Evolutionary conservation across 1,139 yeast genomes (phyloP), one percentile per base, ranked within the genome.

Genomic region (Sugiyamaella neomexicana): DNA sequence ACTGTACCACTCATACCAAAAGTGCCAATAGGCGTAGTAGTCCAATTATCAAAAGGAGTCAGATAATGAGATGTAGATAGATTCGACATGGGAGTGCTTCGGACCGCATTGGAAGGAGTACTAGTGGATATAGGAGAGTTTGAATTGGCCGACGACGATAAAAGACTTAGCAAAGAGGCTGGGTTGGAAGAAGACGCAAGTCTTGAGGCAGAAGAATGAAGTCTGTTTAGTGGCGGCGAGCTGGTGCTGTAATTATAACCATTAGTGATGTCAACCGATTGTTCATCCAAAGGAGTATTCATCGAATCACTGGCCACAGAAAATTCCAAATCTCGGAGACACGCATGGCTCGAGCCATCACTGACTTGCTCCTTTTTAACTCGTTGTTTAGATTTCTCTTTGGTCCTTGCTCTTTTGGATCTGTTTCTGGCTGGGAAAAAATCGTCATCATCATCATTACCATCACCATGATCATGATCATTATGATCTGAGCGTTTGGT

Each of bases 31-130:
- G 51, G 45, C 5, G 51, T 47, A 31, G 51, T 17, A 16, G 37
- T 16, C 51, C 51, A 47, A 29, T 15, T 40, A 31, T 47, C 51
- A 31, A 47, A 31, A 10, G 29, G 45, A n/a, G 36, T 16, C 25
- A 39, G 23, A 34, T 39, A 47, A n/a, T 47, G 51, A 38, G 51
- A 23, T 4, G 41, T 23, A 5, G 45, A n/a, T 12, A 31, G 8
- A 6, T 25, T n/a, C 1, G 45, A 9, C n/a, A 32, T 8, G 3
- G 45, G 45, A 12, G 51, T 40, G 34, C 41, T 23, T 20, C 37
- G 27, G 9, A 34, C 8, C 1, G 16, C 15, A 17, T 32, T 16
- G 12, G 49, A 17, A 2, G 23, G 17, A 1, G 17, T 45, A 34
- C 15, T 8, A 36, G 10, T 37, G 4, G 49, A 36, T 34, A 36